Percentiles rank a stretch among this genome's conserved stretches.
Conservation (phyloP, 257 asterid species). For the Coffea canephora region DNA sequence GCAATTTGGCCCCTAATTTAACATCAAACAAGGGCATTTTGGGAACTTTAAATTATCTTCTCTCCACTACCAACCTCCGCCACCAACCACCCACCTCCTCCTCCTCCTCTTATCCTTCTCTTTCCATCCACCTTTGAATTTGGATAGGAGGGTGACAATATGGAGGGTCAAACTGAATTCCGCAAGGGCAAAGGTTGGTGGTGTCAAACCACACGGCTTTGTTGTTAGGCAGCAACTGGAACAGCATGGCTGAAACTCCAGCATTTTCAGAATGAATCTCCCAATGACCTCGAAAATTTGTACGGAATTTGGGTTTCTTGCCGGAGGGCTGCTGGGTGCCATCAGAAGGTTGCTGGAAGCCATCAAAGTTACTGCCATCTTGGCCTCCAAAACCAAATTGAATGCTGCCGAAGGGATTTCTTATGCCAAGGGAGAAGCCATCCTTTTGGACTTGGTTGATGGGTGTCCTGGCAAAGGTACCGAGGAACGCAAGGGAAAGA, state of each 20-base stretch:
- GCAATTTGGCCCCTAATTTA: too few species aligned
- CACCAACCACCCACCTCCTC: too few species aligned
- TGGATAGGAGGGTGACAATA: conserved; percentile 27
- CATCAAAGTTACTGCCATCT: not conserved
- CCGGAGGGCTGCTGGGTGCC: not conserved
- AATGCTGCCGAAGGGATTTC: not conserved
- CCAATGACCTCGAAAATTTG: conserved; percentile 45
- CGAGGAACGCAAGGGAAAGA: conserved; percentile 20
- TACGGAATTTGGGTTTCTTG: conserved; percentile 15
- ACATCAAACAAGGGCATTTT: too few species aligned
- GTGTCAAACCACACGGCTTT: conserved; percentile 81
- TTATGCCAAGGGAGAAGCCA: not conserved
- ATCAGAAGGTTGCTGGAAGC: not conserved
- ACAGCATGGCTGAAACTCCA: conserved; percentile 83
- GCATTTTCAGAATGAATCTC: conserved; percentile 42
- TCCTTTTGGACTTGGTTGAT: not conserved
- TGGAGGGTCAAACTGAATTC: conserved; percentile 34
- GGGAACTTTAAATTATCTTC: too few species aligned
- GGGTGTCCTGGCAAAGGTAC: conserved; percentile 4
- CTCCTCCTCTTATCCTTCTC: too few species aligned
- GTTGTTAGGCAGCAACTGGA: conserved; percentile 71
- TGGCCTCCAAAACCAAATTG: not conserved
- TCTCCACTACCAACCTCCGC: too few species aligned
- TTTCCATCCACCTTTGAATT: too few species aligned
- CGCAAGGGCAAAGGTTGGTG: conserved; percentile 65